Conservation (phyloP, 2,329 filamentous ascomycete genomes). For the Cladosporium sp. region DNA sequence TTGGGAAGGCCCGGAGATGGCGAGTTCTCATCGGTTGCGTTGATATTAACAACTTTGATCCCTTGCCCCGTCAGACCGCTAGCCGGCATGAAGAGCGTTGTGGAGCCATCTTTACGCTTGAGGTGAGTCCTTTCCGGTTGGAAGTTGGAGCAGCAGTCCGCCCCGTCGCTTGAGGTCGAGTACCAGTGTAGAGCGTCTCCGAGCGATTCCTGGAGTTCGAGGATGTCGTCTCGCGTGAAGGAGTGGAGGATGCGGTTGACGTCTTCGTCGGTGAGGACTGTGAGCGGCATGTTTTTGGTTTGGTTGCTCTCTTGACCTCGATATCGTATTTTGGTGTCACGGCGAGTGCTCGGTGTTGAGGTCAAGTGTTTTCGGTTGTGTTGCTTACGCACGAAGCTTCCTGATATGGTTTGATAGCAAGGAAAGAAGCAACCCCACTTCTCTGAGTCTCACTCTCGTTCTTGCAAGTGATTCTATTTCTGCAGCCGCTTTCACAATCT, state of each 20-base stretch:
- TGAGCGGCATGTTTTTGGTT: constrained; percentile 53
- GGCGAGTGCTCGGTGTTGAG: neutral
- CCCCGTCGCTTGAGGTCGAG: constrained; percentile 55
- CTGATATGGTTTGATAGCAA: too few species aligned
- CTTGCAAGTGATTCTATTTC: too few species aligned
- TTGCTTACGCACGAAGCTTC: neutral
- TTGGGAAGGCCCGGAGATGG: constrained; percentile 18
- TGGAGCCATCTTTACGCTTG: constrained; percentile 56
- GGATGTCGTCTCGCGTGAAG: constrained; percentile 53
- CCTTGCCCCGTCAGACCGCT: constrained; percentile 56
- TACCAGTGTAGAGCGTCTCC: constrained; percentile 60
- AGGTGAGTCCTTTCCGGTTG: constrained; percentile 60
- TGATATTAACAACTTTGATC: constrained; percentile 60
- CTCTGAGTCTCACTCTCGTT: too few species aligned
- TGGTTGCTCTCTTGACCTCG: neutral
- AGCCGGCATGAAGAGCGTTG: constrained; percentile 64
- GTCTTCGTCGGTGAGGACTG: constrained; percentile 53
- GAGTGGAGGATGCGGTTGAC: constrained; percentile 52
- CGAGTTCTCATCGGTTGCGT: constrained; percentile 30
- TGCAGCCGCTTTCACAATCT: too few species aligned
- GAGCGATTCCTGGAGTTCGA: constrained; percentile 53
- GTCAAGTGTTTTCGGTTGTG: neutral
- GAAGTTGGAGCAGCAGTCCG: constrained; percentile 54
- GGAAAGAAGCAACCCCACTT: too few species aligned
- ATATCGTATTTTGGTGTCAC: too few species aligned